Conservation (phyloP, 495 filamentous ascomycete species). For the Penicillium paradoxum region DNA sequence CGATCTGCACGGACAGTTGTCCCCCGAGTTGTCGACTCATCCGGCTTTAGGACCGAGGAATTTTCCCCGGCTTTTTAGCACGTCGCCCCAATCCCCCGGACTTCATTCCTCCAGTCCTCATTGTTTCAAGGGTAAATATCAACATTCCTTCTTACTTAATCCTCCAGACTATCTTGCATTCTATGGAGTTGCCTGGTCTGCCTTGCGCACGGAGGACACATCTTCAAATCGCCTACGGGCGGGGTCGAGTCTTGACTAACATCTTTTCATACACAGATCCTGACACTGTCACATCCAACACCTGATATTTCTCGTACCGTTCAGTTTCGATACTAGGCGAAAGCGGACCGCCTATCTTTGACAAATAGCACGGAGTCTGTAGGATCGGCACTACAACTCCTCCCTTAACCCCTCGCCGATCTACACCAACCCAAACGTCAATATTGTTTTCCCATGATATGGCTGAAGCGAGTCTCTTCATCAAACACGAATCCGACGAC, state of each 20-base stretch:
- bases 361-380: conserved; percentile 21
- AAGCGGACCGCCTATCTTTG: conserved; percentile 11
- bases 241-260: conserved; percentile 7
- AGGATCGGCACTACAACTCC: conserved; percentile 17
- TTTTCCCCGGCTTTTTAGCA: conserved; percentile 5
- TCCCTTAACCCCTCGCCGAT: conserved; percentile 15
- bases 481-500: conserved; percentile 75
- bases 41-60: not conserved
- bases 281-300: not conserved
- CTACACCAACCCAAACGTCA: conserved; percentile 7
- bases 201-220: conserved; percentile 8
- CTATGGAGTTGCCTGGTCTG: conserved; percentile 2
- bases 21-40: conserved; percentile 16
- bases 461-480: conserved; percentile 56
- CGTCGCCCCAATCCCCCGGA: not conserved
- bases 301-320: not conserved
- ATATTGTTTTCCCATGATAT: conserved; percentile 20
- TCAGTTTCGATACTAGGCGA: conserved; percentile 3
- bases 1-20: conserved; percentile 15
- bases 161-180: not conserved
- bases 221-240: conserved; percentile 4
- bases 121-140: conserved; percentile 2
- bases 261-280: conserved; percentile 1
- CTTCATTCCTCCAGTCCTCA: not conserved
- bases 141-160: not conserved